A percentile compares a stretch with the other conserved stretches of the same genome.
Evolutionary conservation across 2,329 filamentous ascomycete genomes (phyloP).

Genomic region (Stagonosporopsis rhizophila): DNA sequence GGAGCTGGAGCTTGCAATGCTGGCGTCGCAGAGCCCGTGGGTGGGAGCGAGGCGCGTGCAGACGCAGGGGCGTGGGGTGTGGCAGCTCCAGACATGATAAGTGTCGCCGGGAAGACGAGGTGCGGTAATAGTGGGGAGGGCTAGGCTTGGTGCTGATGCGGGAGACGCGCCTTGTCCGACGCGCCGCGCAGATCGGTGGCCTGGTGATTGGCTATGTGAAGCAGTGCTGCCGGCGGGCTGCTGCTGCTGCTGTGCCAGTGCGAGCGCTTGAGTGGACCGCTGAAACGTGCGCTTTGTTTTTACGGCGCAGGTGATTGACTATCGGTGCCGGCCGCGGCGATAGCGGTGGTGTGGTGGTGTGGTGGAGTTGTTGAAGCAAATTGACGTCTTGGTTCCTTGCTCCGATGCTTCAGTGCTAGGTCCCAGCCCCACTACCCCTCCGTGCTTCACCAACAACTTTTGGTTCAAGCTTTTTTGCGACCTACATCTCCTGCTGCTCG

Average conservation of each 20-base stretch:
- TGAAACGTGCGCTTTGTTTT: slow-evolving; percentile 9
- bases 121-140: slow-evolving; percentile 12
- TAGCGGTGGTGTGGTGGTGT: slow-evolving; percentile 22
- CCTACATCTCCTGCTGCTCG: slow-evolving; percentile 4
- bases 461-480: slow-evolving; percentile 6
- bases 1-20: slow-evolving; percentile 40
- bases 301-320: slow-evolving; percentile 18
- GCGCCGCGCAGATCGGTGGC: slow-evolving; percentile 21
- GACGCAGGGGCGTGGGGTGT: slow-evolving; percentile 45
- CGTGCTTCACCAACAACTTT: slow-evolving; percentile 15
- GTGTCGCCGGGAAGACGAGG: slow-evolving; percentile 9
- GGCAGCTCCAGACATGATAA: slow-evolving; percentile 43
- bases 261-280: slow-evolving; percentile 4
- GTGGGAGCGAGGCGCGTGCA: slow-evolving; percentile 39
- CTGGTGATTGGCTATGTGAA: slow-evolving; percentile 28
- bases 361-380: slow-evolving; percentile 23
- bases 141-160: slow-evolving; percentile 29
- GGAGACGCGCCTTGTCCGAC: slow-evolving; percentile 26
- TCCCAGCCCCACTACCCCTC: slow-evolving; percentile 34
- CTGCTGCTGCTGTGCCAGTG: slow-evolving; percentile 8
- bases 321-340: slow-evolving; percentile 31
- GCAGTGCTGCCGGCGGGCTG: slow-evolving; percentile 10
- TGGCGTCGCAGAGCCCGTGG: slow-evolving; percentile 42
- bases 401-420: slow-evolving; percentile 17
- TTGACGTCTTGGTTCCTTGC: slow-evolving; percentile 18